Conservation (phyloP, 805 yeast genomes). For the Nakazawaea holstii region DNA sequence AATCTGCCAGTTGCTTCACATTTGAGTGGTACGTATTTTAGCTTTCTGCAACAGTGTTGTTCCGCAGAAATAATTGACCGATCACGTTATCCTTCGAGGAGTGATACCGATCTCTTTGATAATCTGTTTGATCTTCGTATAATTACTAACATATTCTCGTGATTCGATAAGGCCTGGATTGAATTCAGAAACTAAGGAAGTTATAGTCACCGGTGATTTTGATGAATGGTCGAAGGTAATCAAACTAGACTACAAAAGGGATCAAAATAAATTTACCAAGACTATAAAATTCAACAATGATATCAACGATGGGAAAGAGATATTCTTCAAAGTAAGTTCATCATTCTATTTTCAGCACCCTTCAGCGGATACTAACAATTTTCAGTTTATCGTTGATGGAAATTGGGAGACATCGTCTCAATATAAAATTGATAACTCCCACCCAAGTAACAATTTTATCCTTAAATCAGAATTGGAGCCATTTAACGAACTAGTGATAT, state of each 20-base stretch:
- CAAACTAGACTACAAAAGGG: conserved; percentile 50
- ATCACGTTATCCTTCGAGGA: no score
- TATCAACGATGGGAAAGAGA: conserved; percentile 23
- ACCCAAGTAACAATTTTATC: conserved; percentile 7
- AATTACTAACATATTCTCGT: no score
- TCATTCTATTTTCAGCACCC: not conserved
- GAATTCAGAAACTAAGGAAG: conserved; percentile 27
- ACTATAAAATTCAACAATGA: conserved; percentile 11
- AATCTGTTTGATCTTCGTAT: no score
- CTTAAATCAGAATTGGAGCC: not conserved
- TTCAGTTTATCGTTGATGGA: conserved; percentile 64
- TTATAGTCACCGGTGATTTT: conserved; percentile 65
- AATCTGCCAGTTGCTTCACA: conserved; percentile 1
- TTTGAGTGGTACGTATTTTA: conserved; percentile 7
- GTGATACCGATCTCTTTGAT: no score
- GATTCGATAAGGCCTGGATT: not conserved
- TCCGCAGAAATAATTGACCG: no score
- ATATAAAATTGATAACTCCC: conserved; percentile 7
- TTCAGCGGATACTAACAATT: conserved; percentile 13
- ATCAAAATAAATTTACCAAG: conserved; percentile 28
- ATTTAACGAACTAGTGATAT: not conserved
- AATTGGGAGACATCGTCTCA: conserved; percentile 43
- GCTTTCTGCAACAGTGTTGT: not conserved
- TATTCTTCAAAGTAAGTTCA: conserved; percentile 33
- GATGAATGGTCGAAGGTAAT: conserved; percentile 62